A percentile compares a stretch with the other conserved stretches of the same genome.
Evolutionary conservation across 2,329 filamentous ascomycete genomes (phyloP).

Genomic region (Emergomyces orientalis): DNA sequence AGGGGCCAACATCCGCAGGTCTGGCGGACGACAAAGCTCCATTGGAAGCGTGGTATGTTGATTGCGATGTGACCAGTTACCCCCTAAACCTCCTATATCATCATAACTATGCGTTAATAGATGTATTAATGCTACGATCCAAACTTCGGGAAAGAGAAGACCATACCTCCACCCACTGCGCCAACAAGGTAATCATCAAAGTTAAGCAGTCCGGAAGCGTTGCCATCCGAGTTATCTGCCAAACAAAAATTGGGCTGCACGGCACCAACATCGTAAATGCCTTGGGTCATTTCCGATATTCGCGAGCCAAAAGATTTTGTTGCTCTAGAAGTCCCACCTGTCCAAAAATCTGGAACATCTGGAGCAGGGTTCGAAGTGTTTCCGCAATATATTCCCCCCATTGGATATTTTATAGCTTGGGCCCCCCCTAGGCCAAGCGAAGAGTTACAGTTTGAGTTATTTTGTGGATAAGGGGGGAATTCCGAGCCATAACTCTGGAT

Average conservation of each 20-base stretch:
- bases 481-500: neutral
- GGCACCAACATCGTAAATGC: neutral
- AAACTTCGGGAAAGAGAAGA: neutral
- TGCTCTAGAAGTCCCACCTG: neutral
- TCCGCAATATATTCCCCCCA: neutral
- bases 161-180: neutral
- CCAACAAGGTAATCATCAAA: neutral
- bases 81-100: neutral
- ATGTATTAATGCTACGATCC: neutral
- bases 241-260: neutral
- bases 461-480: neutral
- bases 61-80: neutral
- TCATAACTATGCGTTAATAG: neutral
- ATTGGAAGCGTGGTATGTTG: neutral
- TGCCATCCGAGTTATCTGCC: neutral
- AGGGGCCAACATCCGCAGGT: neutral
- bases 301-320: no score
- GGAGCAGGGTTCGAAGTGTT: neutral
- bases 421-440: neutral
- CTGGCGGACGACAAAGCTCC: neutral
- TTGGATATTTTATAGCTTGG: neutral
- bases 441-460: neutral
- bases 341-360: neutral
- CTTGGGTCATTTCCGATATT: neutral
- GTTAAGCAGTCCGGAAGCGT: neutral